These are phyloP conservation scores for Hypholoma sublateritium DNA, from an alignment of 768 basidiomycete species.

Conservation along the genomic window DNA sequence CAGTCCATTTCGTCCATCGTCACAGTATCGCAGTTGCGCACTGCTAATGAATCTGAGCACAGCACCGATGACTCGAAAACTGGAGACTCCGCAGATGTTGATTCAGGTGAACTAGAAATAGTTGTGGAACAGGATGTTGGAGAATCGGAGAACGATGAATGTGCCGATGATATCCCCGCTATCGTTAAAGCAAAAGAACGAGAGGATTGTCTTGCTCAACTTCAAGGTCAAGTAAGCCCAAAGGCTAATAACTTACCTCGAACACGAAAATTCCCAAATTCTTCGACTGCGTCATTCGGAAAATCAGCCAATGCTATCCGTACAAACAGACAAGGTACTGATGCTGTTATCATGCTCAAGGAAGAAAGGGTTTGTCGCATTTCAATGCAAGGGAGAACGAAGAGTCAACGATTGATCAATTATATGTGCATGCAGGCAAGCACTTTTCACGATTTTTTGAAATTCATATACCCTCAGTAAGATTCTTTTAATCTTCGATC, in stretches of 20 bases:
- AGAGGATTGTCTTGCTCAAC: slow-evolving; percentile 58
- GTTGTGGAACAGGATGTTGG: slow-evolving; percentile 34
- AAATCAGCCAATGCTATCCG: slow-evolving; percentile 30
- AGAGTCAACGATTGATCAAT: background rate
- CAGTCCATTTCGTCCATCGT: slow-evolving; percentile 80
- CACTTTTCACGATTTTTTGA: slow-evolving; percentile 92
- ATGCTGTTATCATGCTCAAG: slow-evolving; percentile 86
- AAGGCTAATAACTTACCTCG: background rate
- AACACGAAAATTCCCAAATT: background rate
- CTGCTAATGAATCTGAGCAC: slow-evolving; percentile 41
- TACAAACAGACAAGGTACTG: slow-evolving; percentile 49
- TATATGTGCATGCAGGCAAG: slow-evolving; percentile 47
- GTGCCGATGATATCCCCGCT: slow-evolving; percentile 29
- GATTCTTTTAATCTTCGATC: slow-evolving; percentile 19
- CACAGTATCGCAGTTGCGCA: slow-evolving; percentile 73
- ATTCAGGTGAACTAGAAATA: slow-evolving; percentile 46
- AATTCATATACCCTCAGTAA: slow-evolving; percentile 92
- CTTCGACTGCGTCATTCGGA: slow-evolving; percentile 3
- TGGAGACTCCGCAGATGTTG: slow-evolving; percentile 35
- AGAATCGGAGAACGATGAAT: slow-evolving; percentile 36
- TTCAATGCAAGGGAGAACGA: too few species aligned
- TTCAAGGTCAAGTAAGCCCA: slow-evolving; percentile 38
- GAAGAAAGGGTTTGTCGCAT: slow-evolving; percentile 70
- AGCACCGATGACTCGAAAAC: slow-evolving; percentile 42
- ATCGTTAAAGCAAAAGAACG: slow-evolving; percentile 34